Evolutionary conservation across 805 yeast genomes (phyloP), one percentile per base, ranked within the genome.

Genomic region (Candida arabinofermentans): DNA sequence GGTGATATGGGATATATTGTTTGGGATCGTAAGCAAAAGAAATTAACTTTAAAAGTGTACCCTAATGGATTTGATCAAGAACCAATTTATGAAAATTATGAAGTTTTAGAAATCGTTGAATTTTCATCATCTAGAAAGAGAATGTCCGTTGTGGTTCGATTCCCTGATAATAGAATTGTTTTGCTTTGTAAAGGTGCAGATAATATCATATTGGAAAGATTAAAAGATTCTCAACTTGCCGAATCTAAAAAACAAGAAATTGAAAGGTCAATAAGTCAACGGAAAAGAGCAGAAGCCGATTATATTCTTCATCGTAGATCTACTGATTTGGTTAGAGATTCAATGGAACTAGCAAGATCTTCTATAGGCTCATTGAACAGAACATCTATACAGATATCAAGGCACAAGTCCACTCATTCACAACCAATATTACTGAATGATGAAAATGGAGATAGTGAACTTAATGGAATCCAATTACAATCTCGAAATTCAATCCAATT

Each of bases 141-240:
- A 57, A 93, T 93, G 99, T 87, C 97, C 0, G 79, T 86, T n/a
- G 60, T 91, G 8, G 81, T 89, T 1, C 72, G 66, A 46, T 78
- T 86, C 51, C 96, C 97, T 0, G 84, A 86, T 58, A 77, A 77
- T 6, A 73, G 84, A 44, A 73, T 89, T 18, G 78, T 91, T 35
- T 57, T 93, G 48, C 67, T 93, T 33, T 88, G 96, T 64, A 93
- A 93, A 64, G 99, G 99, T 41, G 99, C 99, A 2, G 99, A 93
- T 61, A 87, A 87, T 54, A 75, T 91, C 9, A 86, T 93, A 37
- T 60, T 90, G 39, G 96, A 90, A 39, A 74, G 86, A 43, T 68
- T 93, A 44, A 72, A 70, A 42, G 69, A 81, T 48, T 50, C 74
- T 0, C 75, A 74, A 2, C 39, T 83, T 37, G 96, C 95, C 0